Evolutionary conservation across 202 grass and related monocot genomes (phyloP), one percentile per base, ranked within the genome.

Genomic region (Schoenoplectus tabernaemontani): DNA sequence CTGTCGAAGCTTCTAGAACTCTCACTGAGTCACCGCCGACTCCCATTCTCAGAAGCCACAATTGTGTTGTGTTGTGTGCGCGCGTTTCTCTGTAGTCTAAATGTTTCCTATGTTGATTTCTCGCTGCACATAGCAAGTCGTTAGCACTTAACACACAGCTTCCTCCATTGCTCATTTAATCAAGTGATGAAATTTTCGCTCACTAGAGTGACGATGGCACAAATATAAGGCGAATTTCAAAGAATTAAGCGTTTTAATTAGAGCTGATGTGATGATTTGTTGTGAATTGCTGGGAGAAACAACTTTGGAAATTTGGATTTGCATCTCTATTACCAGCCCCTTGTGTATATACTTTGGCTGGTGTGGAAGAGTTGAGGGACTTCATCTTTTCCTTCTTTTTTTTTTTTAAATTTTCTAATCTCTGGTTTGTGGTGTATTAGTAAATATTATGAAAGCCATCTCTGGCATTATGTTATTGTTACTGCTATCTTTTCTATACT

Each of bases 1-100:
- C 33, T 87, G 91, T 77, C 20, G 82, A 10, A 87, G 84, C 54
- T 88, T 82, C n/a, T 82, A 82, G 64, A 82, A 82, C 80, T 82
- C 69, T 3, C 69, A 6, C 51, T 16, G 16, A 16, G 16, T 53
- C 48, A 39, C 63, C 23, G 57, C 38, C 17, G 13, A 4, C 22
- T 78, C 37, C 37, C 37, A 23, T 78, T 78, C 57, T 33, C 36
- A 28, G 1, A 38, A 78, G 16, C 51, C 41, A 10, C 24, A 51
- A 51, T 51, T 51, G 48, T 51, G 13, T 15, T 56, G 15, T 20
- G 51, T 56, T 17, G 48, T n/a, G 51, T 1, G 47, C 82, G 84
- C 77, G 62, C 39, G 76, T 69, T 79, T 82, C 57, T 76, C 71
- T 80, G 78, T 47, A 78, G 39, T 80, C 58, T 48, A 2, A 64